These are phyloP conservation scores for Eutrema heterophyllum DNA, from an alignment of 345 rosid genomes.

Conservation along the genomic window DNA sequence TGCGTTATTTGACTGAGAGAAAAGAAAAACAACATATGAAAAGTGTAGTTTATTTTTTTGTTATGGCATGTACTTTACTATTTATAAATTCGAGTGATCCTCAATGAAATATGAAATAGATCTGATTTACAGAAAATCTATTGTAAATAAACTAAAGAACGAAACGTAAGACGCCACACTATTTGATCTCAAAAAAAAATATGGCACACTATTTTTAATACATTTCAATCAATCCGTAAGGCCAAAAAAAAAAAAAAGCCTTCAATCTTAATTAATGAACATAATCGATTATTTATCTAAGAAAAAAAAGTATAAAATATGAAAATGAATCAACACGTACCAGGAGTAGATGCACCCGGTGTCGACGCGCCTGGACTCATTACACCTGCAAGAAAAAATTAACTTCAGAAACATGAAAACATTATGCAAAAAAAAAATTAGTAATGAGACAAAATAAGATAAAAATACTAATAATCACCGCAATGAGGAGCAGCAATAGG, in stretches of 20 bases:
- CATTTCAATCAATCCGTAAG: not conserved
- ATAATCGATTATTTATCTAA: not conserved
- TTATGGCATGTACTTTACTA: too few species aligned
- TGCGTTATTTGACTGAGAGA: too few species aligned
- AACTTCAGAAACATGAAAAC: not conserved
- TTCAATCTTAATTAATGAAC: not conserved
- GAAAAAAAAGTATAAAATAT: not conserved
- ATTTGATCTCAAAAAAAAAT: not conserved
- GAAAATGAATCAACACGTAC: not conserved
- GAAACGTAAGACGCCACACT: not conserved
- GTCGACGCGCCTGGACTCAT: not conserved
- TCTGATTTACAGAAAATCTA: not conserved
- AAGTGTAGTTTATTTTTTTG: not conserved
- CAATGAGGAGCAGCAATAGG: slow-evolving; percentile 18
- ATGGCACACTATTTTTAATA: not conserved
- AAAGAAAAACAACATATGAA: not conserved
- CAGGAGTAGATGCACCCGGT: slow-evolving; percentile 18
- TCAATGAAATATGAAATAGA: not conserved
- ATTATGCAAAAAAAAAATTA: not conserved
- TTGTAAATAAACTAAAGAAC: not conserved
- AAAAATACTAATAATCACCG: not conserved
- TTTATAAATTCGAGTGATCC: not conserved
- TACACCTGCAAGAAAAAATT: not conserved
- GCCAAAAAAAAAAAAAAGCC: not conserved
- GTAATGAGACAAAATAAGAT: not conserved